Percentiles rank a stretch among this genome's conserved stretches.
These are phyloP conservation scores for Alternaria infectoria DNA, from an alignment of 2,329 filamentous ascomycete species.

Conservation along the genomic window DNA sequence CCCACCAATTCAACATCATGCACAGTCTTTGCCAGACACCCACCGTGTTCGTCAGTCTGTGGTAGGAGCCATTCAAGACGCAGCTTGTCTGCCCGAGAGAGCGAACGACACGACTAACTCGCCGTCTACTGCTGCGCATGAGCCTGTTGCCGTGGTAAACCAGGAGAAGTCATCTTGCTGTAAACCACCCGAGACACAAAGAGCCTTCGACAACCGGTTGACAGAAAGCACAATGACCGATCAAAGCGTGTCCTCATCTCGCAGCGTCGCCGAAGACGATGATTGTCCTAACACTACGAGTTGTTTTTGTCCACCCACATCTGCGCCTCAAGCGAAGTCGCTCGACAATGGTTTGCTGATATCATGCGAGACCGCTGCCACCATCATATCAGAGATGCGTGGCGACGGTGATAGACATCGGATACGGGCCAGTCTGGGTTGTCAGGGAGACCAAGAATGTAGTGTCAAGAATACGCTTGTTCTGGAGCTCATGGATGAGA, in stretches of 20 bases:
- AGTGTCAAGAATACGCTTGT: conserved; percentile 33
- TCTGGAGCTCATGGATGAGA: conserved; percentile 33
- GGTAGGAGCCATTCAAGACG: neutral
- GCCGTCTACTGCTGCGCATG: neutral
- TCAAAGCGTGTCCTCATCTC: neutral
- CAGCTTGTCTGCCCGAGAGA: neutral
- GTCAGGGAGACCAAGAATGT: conserved; percentile 21
- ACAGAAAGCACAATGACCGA: neutral
- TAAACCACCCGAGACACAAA: neutral
- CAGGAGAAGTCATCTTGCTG: neutral
- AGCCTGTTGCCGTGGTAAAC: neutral
- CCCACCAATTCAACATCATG: neutral
- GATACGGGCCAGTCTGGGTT: conserved; percentile 28
- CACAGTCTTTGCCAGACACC: neutral
- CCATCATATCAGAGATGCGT: conserved; percentile 37
- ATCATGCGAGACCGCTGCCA: conserved; percentile 36
- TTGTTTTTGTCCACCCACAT: conserved; percentile 30
- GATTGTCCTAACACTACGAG: conserved; percentile 22
- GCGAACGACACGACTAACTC: neutral
- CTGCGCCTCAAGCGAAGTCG: neutral
- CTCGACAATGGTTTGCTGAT: conserved; percentile 22
- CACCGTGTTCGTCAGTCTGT: neutral
- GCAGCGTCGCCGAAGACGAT: conserved; percentile 4
- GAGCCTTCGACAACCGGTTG: neutral
- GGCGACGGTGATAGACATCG: conserved; percentile 28